These are phyloP conservation scores for Eucalyptus pauciflora DNA, from an alignment of 345 rosid genomes.

Conservation along the genomic window DNA sequence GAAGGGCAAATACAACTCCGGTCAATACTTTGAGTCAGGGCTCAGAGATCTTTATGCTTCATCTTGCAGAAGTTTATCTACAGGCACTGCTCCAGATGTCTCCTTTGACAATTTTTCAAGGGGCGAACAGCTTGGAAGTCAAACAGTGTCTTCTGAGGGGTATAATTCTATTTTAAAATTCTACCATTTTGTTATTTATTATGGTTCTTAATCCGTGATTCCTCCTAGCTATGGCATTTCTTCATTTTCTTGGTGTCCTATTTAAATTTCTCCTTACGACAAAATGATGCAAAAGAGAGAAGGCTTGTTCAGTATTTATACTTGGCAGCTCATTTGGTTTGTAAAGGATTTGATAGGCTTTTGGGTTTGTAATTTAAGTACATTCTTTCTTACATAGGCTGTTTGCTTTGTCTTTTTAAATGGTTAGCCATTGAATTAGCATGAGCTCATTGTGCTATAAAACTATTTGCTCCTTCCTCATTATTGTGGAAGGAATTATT, in stretches of 20 bases:
- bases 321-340: background rate
- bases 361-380: background rate
- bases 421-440: background rate
- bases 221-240: background rate
- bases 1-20: slow-evolving; percentile 33
- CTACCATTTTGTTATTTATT: background rate
- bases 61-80: slow-evolving; percentile 23
- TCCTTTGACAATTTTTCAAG: slow-evolving; percentile 41
- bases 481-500: background rate
- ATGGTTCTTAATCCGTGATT: background rate
- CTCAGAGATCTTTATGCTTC: slow-evolving; percentile 47
- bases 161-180: slow-evolving; percentile 10
- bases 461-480: background rate
- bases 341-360: background rate
- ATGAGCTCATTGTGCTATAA: background rate
- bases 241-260: background rate
- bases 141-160: slow-evolving; percentile 39
- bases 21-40: slow-evolving; percentile 18
- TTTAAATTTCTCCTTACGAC: background rate
- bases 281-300: background rate
- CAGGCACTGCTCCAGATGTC: slow-evolving; percentile 62
- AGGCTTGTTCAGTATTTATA: background rate
- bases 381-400: background rate
- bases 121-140: slow-evolving; percentile 42
- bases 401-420: background rate